Evolutionary conservation across 257 asterid genomes (phyloP).

Genomic region (Paulownia fortunei): DNA sequence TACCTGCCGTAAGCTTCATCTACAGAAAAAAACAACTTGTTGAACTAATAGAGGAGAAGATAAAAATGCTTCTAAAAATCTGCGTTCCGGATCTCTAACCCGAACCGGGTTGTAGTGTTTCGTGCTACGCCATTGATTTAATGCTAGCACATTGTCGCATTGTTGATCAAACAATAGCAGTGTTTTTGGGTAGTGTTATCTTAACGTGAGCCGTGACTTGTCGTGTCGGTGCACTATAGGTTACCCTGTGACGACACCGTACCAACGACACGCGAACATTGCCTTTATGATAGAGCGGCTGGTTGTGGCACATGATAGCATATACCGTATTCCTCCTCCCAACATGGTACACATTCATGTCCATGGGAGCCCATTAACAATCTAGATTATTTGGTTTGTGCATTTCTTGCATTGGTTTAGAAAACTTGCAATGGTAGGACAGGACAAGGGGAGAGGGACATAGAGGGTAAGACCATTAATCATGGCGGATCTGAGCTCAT

Average conservation of each 20-base stretch:
- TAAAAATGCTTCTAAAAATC: not conserved
- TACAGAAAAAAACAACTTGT: too few species aligned
- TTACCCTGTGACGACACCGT: not conserved
- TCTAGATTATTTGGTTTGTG: not conserved
- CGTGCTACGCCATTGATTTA: not conserved
- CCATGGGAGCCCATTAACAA: not conserved
- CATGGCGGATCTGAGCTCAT: not conserved
- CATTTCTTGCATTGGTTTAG: not conserved
- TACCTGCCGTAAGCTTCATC: not conserved
- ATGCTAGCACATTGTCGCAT: not conserved
- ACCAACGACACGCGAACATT: not conserved
- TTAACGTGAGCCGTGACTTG: not conserved
- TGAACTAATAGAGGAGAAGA: too few species aligned
- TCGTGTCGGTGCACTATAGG: conserved; percentile 9
- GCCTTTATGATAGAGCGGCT: not conserved
- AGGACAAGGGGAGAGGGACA: not conserved
- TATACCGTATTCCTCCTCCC: not conserved
- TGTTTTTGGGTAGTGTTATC: not conserved
- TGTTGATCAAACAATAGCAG: not conserved
- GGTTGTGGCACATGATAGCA: conserved; percentile 9
- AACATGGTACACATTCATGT: not conserved
- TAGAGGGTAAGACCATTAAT: not conserved
- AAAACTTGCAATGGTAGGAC: too few species aligned
- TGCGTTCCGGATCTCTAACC: not conserved
- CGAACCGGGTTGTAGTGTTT: not conserved